phyloP scores from a whole-genome alignment of 148 eudicot genomes.

The Fagopyrum tataricum region DNA sequence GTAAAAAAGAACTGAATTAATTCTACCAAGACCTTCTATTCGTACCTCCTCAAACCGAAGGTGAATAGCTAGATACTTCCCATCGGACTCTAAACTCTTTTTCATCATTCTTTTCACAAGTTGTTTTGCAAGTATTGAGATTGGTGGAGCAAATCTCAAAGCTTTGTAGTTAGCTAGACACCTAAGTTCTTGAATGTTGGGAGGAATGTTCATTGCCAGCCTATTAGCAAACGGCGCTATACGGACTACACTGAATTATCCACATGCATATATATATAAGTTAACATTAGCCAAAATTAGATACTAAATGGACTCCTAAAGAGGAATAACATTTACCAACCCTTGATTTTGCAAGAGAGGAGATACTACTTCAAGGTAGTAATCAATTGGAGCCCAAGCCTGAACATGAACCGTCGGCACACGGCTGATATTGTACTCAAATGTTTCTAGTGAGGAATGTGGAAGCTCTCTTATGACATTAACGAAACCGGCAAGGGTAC shows the following conservation, averaged over 20 bases:
- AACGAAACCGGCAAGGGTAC: slow-evolving; percentile 39
- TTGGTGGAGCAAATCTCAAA: slow-evolving; percentile 59
- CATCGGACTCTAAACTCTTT: slow-evolving; percentile 44
- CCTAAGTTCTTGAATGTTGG: slow-evolving; percentile 57
- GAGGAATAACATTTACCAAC: slow-evolving; percentile 25
- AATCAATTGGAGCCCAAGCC: slow-evolving; percentile 71
- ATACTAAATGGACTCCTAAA: background rate
- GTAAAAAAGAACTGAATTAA: background rate
- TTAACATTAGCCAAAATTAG: no score
- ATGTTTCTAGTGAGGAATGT: slow-evolving; percentile 38
- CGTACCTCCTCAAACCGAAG: slow-evolving; percentile 93
- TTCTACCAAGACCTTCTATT: background rate
- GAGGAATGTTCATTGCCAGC: slow-evolving; percentile 60
- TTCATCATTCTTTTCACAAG: slow-evolving; percentile 49
- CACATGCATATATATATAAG: background rate
- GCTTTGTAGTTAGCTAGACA: slow-evolving; percentile 79
- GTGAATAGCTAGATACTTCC: slow-evolving; percentile 73
- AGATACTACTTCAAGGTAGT: slow-evolving; percentile 53
- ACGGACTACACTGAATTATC: slow-evolving; percentile 53
- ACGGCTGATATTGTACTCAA: slow-evolving; percentile 45
- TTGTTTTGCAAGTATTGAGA: slow-evolving; percentile 46
- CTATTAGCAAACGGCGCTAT: slow-evolving; percentile 89
- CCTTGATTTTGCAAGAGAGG: slow-evolving; percentile 57
- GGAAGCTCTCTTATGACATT: slow-evolving; percentile 54
- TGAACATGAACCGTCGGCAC: slow-evolving; percentile 48